These are phyloP conservation scores for Aegilops longissima DNA, from an alignment of 176 grass and related monocot genomes.

Conservation along the genomic window DNA sequence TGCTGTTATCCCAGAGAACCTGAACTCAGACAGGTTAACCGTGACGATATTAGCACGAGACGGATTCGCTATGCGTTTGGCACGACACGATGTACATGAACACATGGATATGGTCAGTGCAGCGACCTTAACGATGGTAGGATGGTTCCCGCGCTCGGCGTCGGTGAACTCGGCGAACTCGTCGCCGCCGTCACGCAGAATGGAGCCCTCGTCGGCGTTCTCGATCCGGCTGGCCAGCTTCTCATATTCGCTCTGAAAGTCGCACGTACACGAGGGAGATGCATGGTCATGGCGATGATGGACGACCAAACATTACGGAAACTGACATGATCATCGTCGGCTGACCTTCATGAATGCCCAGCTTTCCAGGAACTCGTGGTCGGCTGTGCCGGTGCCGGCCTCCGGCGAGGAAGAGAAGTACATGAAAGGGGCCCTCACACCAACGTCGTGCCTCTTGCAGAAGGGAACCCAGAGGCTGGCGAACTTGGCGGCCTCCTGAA, in stretches of 20 bases:
- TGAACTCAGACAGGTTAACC: background rate
- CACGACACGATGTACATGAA: background rate
- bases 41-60: background rate
- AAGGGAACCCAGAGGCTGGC: constrained; percentile 59
- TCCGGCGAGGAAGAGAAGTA: constrained; percentile 42
- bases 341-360: constrained; percentile 31
- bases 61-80: background rate
- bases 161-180: constrained; percentile 45
- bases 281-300: background rate
- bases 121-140: constrained; percentile 45
- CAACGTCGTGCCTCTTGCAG: constrained; percentile 32
- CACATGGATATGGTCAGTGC: too few species aligned
- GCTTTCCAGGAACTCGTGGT: background rate
- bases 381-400: background rate
- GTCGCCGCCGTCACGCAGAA: background rate
- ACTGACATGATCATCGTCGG: background rate
- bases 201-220: constrained; percentile 26
- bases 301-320: background rate
- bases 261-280: background rate
- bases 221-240: constrained; percentile 35
- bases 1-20: constrained; percentile 46
- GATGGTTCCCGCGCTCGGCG: constrained; percentile 36
- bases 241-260: constrained; percentile 45
- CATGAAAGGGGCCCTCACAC: constrained; percentile 37
- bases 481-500: constrained; percentile 40